These are phyloP conservation scores for Penicillium thymicola DNA, from an alignment of 2,329 filamentous ascomycete genomes.

Conservation along the genomic window DNA sequence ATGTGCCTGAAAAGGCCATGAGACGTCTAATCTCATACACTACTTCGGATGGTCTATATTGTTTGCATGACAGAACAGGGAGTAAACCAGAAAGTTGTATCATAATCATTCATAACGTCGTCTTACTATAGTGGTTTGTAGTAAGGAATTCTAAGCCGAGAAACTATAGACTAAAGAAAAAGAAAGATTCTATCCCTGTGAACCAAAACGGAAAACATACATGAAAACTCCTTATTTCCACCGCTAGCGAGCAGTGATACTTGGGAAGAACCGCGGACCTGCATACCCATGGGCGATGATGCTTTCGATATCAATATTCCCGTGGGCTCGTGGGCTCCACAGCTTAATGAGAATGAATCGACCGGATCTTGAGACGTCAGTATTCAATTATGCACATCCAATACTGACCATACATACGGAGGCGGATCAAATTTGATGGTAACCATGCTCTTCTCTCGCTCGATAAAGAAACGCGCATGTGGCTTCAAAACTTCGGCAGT, in stretches of 20 bases:
- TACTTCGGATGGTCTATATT: not conserved
- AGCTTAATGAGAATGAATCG: conserved; percentile 85
- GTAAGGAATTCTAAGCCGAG: not conserved
- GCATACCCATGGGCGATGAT: conserved; percentile 80
- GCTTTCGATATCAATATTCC: conserved; percentile 87
- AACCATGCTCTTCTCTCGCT: conserved; percentile 76
- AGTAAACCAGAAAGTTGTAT: not conserved
- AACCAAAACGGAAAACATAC: not conserved
- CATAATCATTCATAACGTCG: conserved; percentile 2
- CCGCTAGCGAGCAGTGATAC: conserved; percentile 26
- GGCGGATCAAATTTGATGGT: conserved; percentile 68
- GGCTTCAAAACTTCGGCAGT: conserved; percentile 59
- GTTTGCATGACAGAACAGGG: not conserved
- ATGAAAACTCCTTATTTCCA: not conserved
- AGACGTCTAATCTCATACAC: too few relatives aligned
- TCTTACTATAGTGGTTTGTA: not conserved
- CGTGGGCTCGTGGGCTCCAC: conserved; percentile 72
- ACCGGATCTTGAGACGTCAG: conserved; percentile 55
- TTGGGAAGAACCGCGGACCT: conserved; percentile 79
- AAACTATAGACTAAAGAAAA: not conserved
- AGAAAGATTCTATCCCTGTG: not conserved
- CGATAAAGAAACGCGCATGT: conserved; percentile 79
- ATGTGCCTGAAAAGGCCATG: too few relatives aligned
- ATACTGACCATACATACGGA: conserved; percentile 31
- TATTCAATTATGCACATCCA: not conserved